Percentiles rank a stretch among this genome's conserved stretches.
Evolutionary conservation across 1,284 basidiomycete species (phyloP).

Genomic region (Stygiomarasmius scandens): DNA sequence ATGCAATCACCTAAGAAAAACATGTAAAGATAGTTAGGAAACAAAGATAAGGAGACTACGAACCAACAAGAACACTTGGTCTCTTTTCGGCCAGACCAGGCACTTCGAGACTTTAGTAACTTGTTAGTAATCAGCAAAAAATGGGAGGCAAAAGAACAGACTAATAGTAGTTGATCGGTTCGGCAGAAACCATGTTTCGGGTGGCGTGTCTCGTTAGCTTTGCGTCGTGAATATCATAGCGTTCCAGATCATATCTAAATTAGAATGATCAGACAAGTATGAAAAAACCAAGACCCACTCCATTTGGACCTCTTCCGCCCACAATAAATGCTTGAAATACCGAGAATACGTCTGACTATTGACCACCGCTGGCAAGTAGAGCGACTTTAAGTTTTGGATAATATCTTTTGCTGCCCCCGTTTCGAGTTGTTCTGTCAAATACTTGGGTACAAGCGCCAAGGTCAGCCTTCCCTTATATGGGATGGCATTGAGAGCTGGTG

Average conservation of each 20-base stretch:
- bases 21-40: background rate
- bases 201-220: conserved; percentile 11
- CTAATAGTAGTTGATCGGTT: conserved; percentile 40
- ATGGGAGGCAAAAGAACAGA: conserved; percentile 30
- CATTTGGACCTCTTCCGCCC: conserved; percentile 61
- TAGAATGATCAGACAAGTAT: background rate
- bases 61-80: conserved; percentile 61
- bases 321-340: conserved; percentile 54
- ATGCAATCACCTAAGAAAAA: conserved; percentile 63
- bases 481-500: conserved; percentile 32
- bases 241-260: conserved; percentile 53
- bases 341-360: conserved; percentile 44
- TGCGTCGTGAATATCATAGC: conserved; percentile 54
- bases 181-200: background rate
- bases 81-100: conserved; percentile 68
- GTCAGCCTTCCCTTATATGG: conserved; percentile 42
- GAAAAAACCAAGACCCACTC: conserved; percentile 32
- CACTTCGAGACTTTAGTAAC: conserved; percentile 47
- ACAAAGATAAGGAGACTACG: background rate
- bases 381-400: conserved; percentile 26
- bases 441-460: conserved; percentile 38
- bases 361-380: conserved; percentile 43
- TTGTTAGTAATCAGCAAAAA: background rate
- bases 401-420: conserved; percentile 27
- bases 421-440: conserved; percentile 33